These are phyloP conservation scores for Citeromyces hawaiiensis DNA, from an alignment of 1,139 yeast species.

Conservation along the genomic window DNA sequence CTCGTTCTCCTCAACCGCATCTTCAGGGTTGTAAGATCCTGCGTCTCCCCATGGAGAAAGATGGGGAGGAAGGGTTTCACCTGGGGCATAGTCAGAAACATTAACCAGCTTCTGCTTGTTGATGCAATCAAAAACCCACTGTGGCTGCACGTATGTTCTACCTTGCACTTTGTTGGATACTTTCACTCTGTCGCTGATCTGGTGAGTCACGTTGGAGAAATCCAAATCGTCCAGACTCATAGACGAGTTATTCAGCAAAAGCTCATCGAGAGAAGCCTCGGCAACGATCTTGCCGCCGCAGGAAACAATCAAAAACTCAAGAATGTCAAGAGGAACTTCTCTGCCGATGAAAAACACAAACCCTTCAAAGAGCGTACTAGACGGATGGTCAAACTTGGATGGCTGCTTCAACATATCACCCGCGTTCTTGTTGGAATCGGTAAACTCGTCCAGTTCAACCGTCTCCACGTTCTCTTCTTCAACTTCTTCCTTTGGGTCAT, in stretches of 20 bases:
- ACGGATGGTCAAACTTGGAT: slow-evolving; percentile 39
- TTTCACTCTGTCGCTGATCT: slow-evolving; percentile 86
- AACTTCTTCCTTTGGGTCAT: slow-evolving; percentile 24
- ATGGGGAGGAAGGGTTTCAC: slow-evolving; percentile 93
- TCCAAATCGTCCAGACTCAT: slow-evolving; percentile 30
- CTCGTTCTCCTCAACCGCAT: slow-evolving; percentile 19
- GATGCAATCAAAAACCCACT: slow-evolving; percentile 91
- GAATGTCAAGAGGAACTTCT: slow-evolving; percentile 86
- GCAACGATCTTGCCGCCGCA: slow-evolving; percentile 82
- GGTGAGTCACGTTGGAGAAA: slow-evolving; percentile 72
- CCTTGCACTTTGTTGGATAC: slow-evolving; percentile 71
- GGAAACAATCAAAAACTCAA: slow-evolving; percentile 78
- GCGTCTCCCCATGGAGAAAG: slow-evolving; percentile 98
- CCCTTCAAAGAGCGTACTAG: slow-evolving; percentile 53
- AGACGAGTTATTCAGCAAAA: slow-evolving; percentile 23
- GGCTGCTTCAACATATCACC: slow-evolving; percentile 84
- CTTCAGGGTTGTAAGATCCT: slow-evolving; percentile 78
- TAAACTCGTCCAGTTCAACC: slow-evolving; percentile 61
- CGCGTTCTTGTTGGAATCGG: slow-evolving; percentile 35
- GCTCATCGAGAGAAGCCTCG: slow-evolving; percentile 79
- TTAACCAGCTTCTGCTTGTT: slow-evolving; percentile 66
- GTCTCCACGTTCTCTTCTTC: slow-evolving; percentile 26
- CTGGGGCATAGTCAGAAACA: slow-evolving; percentile 79
- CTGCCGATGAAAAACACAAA: slow-evolving; percentile 84
- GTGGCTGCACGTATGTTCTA: slow-evolving; percentile 91